Percentiles rank a stretch among this genome's conserved stretches.
phyloP scores from a whole-genome alignment of 192 early-diverging fungal species.

The Backusella luteola region DNA sequence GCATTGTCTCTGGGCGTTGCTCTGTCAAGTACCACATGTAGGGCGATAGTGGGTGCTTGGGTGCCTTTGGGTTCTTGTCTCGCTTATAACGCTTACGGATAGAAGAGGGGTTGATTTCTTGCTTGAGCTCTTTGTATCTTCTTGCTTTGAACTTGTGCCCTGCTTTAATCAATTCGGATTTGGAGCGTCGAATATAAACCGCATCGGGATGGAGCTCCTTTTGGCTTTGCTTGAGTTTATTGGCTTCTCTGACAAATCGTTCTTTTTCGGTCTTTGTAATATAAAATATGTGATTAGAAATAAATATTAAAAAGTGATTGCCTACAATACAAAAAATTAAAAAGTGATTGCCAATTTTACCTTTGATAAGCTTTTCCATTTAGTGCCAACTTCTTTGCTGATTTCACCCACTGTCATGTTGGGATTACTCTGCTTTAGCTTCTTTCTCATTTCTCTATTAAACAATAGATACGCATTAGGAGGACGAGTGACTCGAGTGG shows the following conservation, averaged over 20 bases:
- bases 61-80: slow-evolving; percentile 54
- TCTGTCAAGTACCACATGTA: slow-evolving; percentile 65
- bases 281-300: not conserved
- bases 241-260: slow-evolving; percentile 43
- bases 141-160: slow-evolving; percentile 17
- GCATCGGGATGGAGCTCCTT: slow-evolving; percentile 48
- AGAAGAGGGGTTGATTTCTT: not conserved
- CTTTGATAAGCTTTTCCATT: slow-evolving; percentile 48
- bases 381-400: slow-evolving; percentile 51
- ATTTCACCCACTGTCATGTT: slow-evolving; percentile 61
- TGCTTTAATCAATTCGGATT: slow-evolving; percentile 53
- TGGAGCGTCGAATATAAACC: slow-evolving; percentile 57
- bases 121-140: not conserved
- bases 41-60: slow-evolving; percentile 72
- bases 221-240: slow-evolving; percentile 47
- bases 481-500: slow-evolving; percentile 48
- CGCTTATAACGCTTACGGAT: slow-evolving; percentile 43
- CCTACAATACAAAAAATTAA: too few relatives aligned
- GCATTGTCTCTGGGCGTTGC: slow-evolving; percentile 55
- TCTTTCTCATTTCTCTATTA: slow-evolving; percentile 59
- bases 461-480: slow-evolving; percentile 61
- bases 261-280: slow-evolving; percentile 32
- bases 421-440: slow-evolving; percentile 51
- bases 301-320: not conserved
- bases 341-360: slow-evolving; percentile 11